Evolutionary conservation across 495 filamentous ascomycete species (phyloP), one percentile per base, ranked within the genome.

Genomic region (Platismatia glauca): DNA sequence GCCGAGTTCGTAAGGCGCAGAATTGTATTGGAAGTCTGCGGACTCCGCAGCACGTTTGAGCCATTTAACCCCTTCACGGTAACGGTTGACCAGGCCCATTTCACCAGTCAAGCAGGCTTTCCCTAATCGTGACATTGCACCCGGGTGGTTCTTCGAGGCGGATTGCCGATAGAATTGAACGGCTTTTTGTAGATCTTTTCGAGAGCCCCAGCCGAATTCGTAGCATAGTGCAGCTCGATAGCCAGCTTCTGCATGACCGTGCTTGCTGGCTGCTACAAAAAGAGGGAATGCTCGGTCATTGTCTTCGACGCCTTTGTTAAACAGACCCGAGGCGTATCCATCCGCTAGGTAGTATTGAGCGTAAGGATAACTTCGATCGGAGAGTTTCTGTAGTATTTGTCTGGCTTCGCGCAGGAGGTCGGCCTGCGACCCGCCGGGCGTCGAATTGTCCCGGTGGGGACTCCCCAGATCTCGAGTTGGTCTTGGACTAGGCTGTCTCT

Each of bases 311-410:
- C 88, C 89, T 74, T 96, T 97, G 75, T 82, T 91, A 75, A 99
- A 97, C 24, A 99, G 77, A 11, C 94, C 95, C 18, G 93, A 96
- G 3, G 90, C 88, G 72, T 89, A 97, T 4, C 93, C 94, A 70
- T 99, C 94, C 44, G 82, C 94, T 16, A 99, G 83, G 70, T 96
- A 96, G 77, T 99, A 99, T 74, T 99, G 94, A 5, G 95, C 95
- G 69, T 95, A 96, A 8, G 93, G 93, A 73, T 93, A 95, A 63
- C 89, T 88, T 66, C 86, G 86, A 71, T 93, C 91, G 29, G 90
- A 79, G 46, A 97, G 81, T 63, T 87, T 87, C 72, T 91, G 89
- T 53, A 99, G 77, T 69, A 97, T 96, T 55, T 86, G 84, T 70
- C 87, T 86, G 24, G 94, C 90, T 79, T 97, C 95, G n/a, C 83